A percentile compares a stretch with the other conserved stretches of the same genome.
phyloP scores from a whole-genome alignment of 2,329 filamentous ascomycete species.

The Fusarium pseudoanthophilum region DNA sequence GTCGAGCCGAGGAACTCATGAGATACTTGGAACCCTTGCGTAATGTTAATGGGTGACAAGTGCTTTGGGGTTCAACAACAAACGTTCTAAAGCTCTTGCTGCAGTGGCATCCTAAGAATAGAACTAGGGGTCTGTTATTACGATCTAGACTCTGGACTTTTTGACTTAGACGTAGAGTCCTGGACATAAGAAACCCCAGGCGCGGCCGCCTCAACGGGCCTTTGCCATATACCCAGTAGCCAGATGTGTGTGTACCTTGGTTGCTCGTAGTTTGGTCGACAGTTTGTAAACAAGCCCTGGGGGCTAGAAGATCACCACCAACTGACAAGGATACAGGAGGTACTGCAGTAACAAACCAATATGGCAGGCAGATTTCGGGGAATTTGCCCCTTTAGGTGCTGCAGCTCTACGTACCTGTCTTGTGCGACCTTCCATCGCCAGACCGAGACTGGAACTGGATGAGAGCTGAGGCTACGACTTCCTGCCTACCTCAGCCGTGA shows the following conservation, averaged over 20 bases:
- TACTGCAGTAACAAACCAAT: conserved; percentile 14
- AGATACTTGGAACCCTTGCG: not conserved
- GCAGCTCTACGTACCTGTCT: not conserved
- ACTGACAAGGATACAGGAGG: conserved; percentile 13
- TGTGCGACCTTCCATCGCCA: conserved; percentile 26
- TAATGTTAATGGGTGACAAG: not conserved
- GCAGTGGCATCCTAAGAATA: not conserved
- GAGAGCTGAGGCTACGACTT: conserved; percentile 44
- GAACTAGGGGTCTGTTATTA: not conserved
- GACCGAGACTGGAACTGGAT: conserved; percentile 44
- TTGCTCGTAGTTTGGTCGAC: not conserved
- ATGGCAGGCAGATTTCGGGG: conserved; percentile 36
- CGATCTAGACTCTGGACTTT: not conserved
- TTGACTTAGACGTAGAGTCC: not conserved
- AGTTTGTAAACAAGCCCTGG: not conserved
- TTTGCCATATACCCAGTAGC: not conserved
- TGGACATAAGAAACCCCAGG: not conserved
- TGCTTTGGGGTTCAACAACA: not conserved
- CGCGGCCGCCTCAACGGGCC: conserved; percentile 14
- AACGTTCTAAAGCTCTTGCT: not conserved
- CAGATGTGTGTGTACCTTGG: not conserved
- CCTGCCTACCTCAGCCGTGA: conserved; percentile 46
- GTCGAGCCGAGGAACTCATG: conserved; percentile 4
- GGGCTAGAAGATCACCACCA: not conserved
- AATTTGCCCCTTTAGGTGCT: conserved; percentile 4